Conservation (phyloP, 305 asterid genomes). For the Withania somnifera region DNA sequence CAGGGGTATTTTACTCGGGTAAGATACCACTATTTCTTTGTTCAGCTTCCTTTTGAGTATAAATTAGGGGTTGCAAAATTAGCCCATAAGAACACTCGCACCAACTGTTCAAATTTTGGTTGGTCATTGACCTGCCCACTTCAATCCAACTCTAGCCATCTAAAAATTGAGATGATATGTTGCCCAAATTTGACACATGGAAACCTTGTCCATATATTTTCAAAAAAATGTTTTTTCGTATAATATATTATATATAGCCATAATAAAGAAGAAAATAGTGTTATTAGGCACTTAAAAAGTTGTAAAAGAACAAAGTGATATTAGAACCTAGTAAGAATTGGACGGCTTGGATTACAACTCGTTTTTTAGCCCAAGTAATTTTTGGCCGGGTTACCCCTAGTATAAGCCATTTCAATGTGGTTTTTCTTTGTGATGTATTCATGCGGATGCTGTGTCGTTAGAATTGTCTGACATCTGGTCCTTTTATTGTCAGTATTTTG, state of each 20-base stretch:
- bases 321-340: background rate
- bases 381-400: background rate
- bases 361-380: background rate
- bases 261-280: background rate
- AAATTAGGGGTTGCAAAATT: too few species aligned
- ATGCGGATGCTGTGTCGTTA: background rate
- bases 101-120: background rate
- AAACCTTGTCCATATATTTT: background rate
- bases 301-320: background rate
- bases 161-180: background rate
- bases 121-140: background rate
- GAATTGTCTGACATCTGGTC: background rate
- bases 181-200: background rate
- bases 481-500: background rate
- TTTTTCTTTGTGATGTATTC: background rate
- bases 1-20: slow-evolving; percentile 82
- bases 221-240: background rate
- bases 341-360: background rate
- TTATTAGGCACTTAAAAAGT: background rate
- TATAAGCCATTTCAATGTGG: background rate
- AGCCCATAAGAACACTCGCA: background rate
- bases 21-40: background rate
- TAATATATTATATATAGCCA: background rate
- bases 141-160: background rate
- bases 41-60: background rate